Base-by-base conservation (phyloP, 2,329 filamentous ascomycete genomes). In the Septoria petroselini region DNA sequence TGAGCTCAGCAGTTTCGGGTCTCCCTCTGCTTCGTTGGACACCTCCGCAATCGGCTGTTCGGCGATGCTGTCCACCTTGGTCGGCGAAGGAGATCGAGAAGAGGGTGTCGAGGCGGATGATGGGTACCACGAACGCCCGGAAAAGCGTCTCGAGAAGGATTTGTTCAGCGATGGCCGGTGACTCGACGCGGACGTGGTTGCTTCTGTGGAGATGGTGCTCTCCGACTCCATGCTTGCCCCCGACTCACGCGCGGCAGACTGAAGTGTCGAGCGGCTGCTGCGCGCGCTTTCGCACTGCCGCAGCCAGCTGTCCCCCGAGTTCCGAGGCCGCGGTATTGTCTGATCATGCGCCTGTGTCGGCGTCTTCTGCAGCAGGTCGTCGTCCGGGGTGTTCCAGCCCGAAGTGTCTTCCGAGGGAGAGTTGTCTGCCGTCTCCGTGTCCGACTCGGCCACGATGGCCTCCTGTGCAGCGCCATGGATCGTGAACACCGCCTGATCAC, bases 331-430 rank as follows among this genome's bases (percentile, higher is more conserved):
- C 48, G 65, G 55, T 9, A 57, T 63, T 29, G 60, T 60, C 19
- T 66, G 54, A 8, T 64, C 62, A 49, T 62, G 55, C 58, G 62
- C 57, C 44, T 70, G 62, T 3, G 54, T 52, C 11, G 54, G 53
- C 23, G 55, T 35, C 7, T 47, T 30, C 63, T 62, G 15, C 19
- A 42, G 47, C 2, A 45, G 58, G 49, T 70, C 67, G 23, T 69
- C 70, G 21, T 71, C 70, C 8, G 73, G 73, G 41, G 71, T 75
- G 7, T 70, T 73, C 48, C 68, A 70, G 19, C 68, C 72, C 14
- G 72, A 74, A 14, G 71, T 72, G 45, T 68, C 68, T 52, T 73
- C 71, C 21, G 50, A 43, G 21, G 49, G 54, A 14, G 56, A 56
- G 8, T 55, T 42, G 40, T 65, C 68, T 39, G 65, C 69, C 14